phyloP scores from a whole-genome alignment of 2,329 filamentous ascomycete species.

The Aureobasidium sp. region DNA sequence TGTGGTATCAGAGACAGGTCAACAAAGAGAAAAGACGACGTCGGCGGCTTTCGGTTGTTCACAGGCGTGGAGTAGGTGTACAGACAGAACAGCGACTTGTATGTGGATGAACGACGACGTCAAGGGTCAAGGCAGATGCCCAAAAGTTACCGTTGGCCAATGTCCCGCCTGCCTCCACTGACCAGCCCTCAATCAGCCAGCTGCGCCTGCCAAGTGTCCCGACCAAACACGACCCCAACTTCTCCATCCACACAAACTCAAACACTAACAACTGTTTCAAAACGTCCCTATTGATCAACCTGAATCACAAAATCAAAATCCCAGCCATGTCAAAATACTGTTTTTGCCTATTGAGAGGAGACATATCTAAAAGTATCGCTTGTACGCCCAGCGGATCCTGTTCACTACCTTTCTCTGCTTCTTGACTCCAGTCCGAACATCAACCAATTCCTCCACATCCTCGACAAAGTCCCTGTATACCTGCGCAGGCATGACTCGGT shows the following conservation, averaged over 20 bases:
- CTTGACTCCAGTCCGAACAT: conserved; percentile 68
- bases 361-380: conserved; percentile 52
- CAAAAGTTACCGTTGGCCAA: conserved; percentile 1
- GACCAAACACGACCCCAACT: background rate
- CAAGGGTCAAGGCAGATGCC: background rate
- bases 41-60: background rate
- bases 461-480: conserved; percentile 80
- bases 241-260: background rate
- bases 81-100: background rate
- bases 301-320: background rate
- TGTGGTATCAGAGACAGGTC: background rate
- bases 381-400: conserved; percentile 85
- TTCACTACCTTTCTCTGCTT: conserved; percentile 73
- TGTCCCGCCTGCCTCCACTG: background rate
- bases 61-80: background rate
- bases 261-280: background rate
- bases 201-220: conserved; percentile 4
- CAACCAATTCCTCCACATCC: conserved; percentile 78
- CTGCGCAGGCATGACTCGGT: conserved; percentile 61
- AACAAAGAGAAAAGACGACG: conserved; percentile 2
- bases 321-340: background rate
- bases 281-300: conserved; percentile 3
- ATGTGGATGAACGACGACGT: background rate
- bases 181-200: background rate
- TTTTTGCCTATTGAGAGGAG: background rate